Conservation (phyloP, 345 rosid species). For the Ceriops decandra region DNA sequence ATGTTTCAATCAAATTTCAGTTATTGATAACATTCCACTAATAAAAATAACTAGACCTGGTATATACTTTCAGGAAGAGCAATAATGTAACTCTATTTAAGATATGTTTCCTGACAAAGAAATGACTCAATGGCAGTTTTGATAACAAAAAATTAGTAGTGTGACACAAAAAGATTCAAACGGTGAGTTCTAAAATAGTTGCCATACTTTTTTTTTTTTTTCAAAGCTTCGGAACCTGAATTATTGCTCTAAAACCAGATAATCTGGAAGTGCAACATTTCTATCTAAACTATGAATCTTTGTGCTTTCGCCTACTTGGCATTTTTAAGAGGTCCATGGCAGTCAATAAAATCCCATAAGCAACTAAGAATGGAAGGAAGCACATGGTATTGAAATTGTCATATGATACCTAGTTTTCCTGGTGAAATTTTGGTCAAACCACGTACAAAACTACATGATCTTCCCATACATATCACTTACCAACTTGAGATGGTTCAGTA, state of each 20-base stretch:
- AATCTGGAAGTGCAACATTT: too few relatives aligned
- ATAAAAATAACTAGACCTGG: not conserved
- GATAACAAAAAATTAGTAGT: not conserved
- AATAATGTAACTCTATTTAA: not conserved
- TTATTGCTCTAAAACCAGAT: too few relatives aligned
- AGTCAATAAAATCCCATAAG: too few relatives aligned
- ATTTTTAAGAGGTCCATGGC: too few relatives aligned
- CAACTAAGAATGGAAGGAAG: too few relatives aligned
- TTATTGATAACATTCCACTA: not conserved
- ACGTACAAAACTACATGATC: not conserved
- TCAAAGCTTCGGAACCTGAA: not conserved
- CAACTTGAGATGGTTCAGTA: conserved; percentile 74
- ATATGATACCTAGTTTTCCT: not conserved
- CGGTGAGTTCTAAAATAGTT: not conserved
- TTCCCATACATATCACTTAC: conserved; percentile 23
- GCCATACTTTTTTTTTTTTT: not conserved
- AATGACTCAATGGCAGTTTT: not conserved
- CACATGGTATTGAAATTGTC: not conserved
- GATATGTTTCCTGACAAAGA: too few relatives aligned
- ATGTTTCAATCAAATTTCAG: not conserved
- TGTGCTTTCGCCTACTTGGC: too few relatives aligned
- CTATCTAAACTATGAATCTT: too few relatives aligned
- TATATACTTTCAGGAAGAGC: not conserved
- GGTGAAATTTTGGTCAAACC: not conserved
- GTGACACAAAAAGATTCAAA: not conserved